Conservation (phyloP, 495 filamentous ascomycete species). For the Neurospora africana region DNA sequence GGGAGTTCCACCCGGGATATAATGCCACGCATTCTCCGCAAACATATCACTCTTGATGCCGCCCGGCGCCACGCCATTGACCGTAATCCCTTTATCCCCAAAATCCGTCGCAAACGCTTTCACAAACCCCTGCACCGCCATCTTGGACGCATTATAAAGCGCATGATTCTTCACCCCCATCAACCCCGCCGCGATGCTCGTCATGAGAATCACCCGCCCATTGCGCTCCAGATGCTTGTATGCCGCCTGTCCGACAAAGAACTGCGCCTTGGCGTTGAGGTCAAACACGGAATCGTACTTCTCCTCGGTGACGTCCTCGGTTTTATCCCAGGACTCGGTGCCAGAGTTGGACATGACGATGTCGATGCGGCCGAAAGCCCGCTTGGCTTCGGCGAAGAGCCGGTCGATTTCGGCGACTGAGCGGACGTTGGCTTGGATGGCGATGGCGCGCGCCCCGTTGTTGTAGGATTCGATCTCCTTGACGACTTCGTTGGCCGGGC, state of each 20-base stretch:
- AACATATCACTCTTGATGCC: constrained; percentile 78
- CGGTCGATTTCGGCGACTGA: constrained; percentile 51
- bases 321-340: constrained; percentile 51
- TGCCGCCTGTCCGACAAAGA: constrained; percentile 73
- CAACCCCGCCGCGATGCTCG: constrained; percentile 40
- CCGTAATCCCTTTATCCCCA: constrained; percentile 61
- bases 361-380: constrained; percentile 58
- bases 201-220: constrained; percentile 58
- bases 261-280: constrained; percentile 68
- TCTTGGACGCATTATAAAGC: constrained; percentile 68
- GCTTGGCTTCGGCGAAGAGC: constrained; percentile 52
- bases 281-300: constrained; percentile 69
- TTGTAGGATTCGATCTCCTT: constrained; percentile 28
- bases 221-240: constrained; percentile 56
- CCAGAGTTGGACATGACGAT: constrained; percentile 67
- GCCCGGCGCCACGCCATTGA: constrained; percentile 66
- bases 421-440: constrained; percentile 69
- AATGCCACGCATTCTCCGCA: constrained; percentile 54
- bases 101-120: constrained; percentile 65
- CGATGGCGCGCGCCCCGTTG: constrained; percentile 47
- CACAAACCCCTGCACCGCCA: constrained; percentile 68
- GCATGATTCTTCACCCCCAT: constrained; percentile 59
- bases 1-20: constrained; percentile 38
- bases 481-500: constrained; percentile 53
- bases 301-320: constrained; percentile 61